Evolutionary conservation across 2,329 filamentous ascomycete species (phyloP).

Genomic region (Hymenoscyphus occultus): DNA sequence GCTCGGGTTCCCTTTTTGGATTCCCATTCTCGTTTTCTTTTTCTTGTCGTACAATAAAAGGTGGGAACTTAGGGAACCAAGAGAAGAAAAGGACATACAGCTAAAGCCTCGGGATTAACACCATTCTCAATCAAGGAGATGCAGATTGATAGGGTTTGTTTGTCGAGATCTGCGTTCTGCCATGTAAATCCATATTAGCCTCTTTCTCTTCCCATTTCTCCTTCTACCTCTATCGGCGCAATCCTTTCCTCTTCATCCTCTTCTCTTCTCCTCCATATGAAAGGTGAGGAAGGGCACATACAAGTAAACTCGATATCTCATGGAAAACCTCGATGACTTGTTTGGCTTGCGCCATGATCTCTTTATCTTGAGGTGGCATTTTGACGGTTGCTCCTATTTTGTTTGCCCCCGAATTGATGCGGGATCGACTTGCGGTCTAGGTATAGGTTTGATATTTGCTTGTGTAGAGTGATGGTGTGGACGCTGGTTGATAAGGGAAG

Average conservation of each 20-base stretch:
- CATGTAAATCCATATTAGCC: conserved; percentile 12
- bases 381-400: background rate
- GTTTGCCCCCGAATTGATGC: background rate
- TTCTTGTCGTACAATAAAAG: too few relatives aligned
- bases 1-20: too few relatives aligned
- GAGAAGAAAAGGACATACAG: conserved; percentile 56
- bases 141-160: conserved; percentile 87
- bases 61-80: background rate
- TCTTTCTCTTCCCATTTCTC: background rate
- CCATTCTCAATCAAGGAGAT: conserved; percentile 97
- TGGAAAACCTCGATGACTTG: conserved; percentile 80
- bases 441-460: too few relatives aligned
- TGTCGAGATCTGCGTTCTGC: conserved; percentile 90
- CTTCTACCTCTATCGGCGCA: too few relatives aligned
- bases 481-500: background rate
- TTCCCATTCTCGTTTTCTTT: background rate
- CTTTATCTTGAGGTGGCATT: conserved; percentile 47
- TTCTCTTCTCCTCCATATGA: background rate
- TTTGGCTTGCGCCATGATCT: conserved; percentile 70
- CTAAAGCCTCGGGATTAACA: conserved; percentile 90
- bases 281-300: conserved; percentile 42
- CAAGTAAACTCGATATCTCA: conserved; percentile 85
- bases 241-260: background rate
- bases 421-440: background rate
- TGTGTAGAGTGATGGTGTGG: too few relatives aligned